Evolutionary conservation across 2,329 filamentous ascomycete species (phyloP).

Genomic region (Elsinoe arachidis): DNA sequence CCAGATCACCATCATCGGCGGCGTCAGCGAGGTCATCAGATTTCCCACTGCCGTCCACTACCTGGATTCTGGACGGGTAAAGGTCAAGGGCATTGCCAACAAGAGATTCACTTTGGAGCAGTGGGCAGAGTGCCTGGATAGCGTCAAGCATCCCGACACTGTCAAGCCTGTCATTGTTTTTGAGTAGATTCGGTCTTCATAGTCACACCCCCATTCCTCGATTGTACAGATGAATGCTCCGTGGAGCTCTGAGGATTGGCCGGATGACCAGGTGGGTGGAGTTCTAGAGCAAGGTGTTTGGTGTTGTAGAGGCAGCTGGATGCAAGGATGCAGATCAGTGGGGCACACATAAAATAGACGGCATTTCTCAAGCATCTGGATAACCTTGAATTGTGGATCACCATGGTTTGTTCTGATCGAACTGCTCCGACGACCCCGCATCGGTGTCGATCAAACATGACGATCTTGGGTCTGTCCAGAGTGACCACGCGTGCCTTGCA

Average conservation of each 20-base stretch:
- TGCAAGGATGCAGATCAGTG: conserved; percentile 11
- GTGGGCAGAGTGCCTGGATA: conserved; percentile 60
- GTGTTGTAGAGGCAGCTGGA: background rate
- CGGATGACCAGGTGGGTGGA: background rate
- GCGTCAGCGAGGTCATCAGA: conserved; percentile 58
- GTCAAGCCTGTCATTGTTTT: conserved; percentile 60
- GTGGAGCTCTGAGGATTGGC: background rate
- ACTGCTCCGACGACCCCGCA: background rate
- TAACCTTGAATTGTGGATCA: conserved; percentile 9
- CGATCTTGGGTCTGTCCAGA: background rate
- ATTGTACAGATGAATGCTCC: background rate
- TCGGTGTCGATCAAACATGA: background rate
- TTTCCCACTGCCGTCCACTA: conserved; percentile 26
- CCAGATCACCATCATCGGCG: conserved; percentile 65
- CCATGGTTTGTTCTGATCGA: background rate
- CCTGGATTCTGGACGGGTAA: conserved; percentile 52
- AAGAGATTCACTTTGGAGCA: conserved; percentile 66
- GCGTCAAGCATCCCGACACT: conserved; percentile 62
- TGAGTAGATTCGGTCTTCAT: background rate
- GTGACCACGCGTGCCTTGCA: background rate
- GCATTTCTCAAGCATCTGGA: background rate
- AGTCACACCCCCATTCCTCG: background rate
- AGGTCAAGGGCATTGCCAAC: conserved; percentile 61
- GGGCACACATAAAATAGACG: conserved; percentile 5
- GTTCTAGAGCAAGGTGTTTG: conserved; percentile 6